These are phyloP conservation scores for Fusarium ramigenum DNA, from an alignment of 2,329 filamentous ascomycete genomes.

Conservation along the genomic window DNA sequence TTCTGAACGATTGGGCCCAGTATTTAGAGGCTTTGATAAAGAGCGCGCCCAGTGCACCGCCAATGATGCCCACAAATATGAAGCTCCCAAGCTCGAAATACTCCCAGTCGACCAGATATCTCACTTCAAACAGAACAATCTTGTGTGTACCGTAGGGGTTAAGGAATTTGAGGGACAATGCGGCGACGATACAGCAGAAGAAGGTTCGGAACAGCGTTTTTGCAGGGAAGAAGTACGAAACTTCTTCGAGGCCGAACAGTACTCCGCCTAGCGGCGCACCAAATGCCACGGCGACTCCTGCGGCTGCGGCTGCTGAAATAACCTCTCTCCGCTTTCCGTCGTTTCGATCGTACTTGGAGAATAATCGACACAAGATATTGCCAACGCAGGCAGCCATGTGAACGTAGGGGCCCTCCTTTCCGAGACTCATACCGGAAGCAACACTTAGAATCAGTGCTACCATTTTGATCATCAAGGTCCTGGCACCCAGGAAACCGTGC, in stretches of 20 bases:
- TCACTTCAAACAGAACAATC: conserved; percentile 95
- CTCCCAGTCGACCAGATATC: conserved; percentile 90
- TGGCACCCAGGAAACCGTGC: conserved; percentile 91
- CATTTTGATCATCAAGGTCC: conserved; percentile 87
- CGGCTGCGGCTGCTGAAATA: conserved; percentile 89
- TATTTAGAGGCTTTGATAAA: conserved; percentile 96
- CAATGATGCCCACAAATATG: conserved; percentile 84
- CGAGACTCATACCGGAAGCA: conserved; percentile 89
- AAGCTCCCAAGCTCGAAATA: conserved; percentile 91
- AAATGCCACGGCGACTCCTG: conserved; percentile 93
- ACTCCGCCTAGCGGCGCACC: conserved; percentile 89
- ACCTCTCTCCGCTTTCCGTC: conserved; percentile 95
- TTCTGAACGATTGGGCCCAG: conserved; percentile 91
- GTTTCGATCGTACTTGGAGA: conserved; percentile 91
- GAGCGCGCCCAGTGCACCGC: conserved; percentile 84
- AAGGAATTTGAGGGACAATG: conserved; percentile 90
- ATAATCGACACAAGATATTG: conserved; percentile 94
- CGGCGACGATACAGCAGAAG: conserved; percentile 95
- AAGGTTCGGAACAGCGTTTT: conserved; percentile 98
- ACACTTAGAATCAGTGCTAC: conserved; percentile 86
- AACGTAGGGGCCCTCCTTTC: conserved; percentile 96
- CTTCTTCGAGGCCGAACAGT: conserved; percentile 93
- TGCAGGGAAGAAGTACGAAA: conserved; percentile 95
- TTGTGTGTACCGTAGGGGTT: conserved; percentile 97
- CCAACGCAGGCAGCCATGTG: conserved; percentile 96